A percentile compares a stretch with the other conserved stretches of the same genome.
phyloP scores from a whole-genome alignment of 805 yeast genomes.

The Diddensiella santjacobensis region DNA sequence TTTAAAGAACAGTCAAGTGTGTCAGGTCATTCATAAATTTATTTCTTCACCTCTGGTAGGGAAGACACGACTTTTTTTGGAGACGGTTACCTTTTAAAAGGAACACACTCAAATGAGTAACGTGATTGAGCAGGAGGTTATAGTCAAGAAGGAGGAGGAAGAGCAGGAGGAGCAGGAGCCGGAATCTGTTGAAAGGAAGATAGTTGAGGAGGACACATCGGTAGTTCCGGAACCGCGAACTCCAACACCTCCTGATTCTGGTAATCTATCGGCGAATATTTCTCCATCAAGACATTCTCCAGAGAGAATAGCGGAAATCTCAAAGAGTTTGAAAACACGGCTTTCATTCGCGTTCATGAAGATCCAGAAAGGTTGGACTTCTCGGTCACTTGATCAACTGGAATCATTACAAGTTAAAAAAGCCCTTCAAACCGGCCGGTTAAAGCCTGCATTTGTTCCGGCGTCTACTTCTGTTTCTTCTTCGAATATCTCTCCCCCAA shows the following conservation, averaged over 20 bases:
- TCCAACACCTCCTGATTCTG: not conserved
- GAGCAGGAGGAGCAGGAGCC: no score
- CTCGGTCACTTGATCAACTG: conserved; percentile 15
- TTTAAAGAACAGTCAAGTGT: no score
- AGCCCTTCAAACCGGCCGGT: not conserved
- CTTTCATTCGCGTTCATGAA: conserved; percentile 19
- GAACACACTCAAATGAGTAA: no score
- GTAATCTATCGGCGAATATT: not conserved
- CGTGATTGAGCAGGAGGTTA: no score
- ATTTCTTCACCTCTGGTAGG: no score
- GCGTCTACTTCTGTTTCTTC: not conserved
- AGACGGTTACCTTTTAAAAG: no score
- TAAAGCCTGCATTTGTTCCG: not conserved
- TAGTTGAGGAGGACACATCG: no score
- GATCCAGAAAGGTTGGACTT: conserved; percentile 20
- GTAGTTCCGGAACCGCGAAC: not conserved
- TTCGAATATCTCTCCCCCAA: not conserved
- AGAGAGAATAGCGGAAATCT: conserved; percentile 41
- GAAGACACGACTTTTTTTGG: no score
- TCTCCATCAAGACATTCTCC: conserved; percentile 7
- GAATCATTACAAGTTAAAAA: conserved; percentile 6
- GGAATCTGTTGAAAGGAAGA: no score
- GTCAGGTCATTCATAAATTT: no score
- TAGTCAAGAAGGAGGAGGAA: no score
- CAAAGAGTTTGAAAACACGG: conserved; percentile 31